phyloP scores from a whole-genome alignment of 306 rosid genomes.

The Echinosophora koreensis region DNA sequence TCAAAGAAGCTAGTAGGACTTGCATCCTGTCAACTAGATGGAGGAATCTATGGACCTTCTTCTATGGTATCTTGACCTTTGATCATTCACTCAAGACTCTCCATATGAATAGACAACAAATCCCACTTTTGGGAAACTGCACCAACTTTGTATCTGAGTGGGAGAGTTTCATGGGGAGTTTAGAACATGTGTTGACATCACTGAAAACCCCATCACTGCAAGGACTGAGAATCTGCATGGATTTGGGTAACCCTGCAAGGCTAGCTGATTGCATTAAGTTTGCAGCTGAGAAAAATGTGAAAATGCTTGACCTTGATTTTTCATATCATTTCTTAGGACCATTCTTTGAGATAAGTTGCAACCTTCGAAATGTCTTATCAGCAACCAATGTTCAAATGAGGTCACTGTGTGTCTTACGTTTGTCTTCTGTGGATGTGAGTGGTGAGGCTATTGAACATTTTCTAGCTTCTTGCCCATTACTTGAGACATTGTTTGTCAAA shows the following conservation, averaged over 20 bases:
- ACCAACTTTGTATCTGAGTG: background rate
- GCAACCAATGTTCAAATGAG: background rate
- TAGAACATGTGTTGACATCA: background rate
- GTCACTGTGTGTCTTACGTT: background rate
- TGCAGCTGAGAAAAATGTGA: slow-evolving; percentile 10
- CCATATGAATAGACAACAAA: background rate
- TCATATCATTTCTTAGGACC: background rate
- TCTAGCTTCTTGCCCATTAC: slow-evolving; percentile 17
- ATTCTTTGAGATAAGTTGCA: background rate
- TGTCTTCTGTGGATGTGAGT: slow-evolving; percentile 36
- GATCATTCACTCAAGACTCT: slow-evolving; percentile 4
- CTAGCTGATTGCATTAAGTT: background rate
- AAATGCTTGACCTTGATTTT: slow-evolving; percentile 15
- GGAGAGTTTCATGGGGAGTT: background rate
- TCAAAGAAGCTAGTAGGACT: slow-evolving; percentile 38
- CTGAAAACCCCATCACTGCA: background rate
- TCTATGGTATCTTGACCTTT: slow-evolving; percentile 15
- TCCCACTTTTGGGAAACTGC: background rate
- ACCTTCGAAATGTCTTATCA: background rate
- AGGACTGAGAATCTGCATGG: slow-evolving; percentile 36
- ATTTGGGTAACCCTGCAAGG: slow-evolving; percentile 28
- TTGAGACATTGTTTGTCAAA: slow-evolving; percentile 7
- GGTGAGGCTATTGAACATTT: background rate
- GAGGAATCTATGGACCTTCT: slow-evolving; percentile 27
- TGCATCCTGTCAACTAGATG: slow-evolving; percentile 30